Evolutionary conservation across 2,329 filamentous ascomycete genomes (phyloP).

Genomic region (Ceratocystis lukuohia): DNA sequence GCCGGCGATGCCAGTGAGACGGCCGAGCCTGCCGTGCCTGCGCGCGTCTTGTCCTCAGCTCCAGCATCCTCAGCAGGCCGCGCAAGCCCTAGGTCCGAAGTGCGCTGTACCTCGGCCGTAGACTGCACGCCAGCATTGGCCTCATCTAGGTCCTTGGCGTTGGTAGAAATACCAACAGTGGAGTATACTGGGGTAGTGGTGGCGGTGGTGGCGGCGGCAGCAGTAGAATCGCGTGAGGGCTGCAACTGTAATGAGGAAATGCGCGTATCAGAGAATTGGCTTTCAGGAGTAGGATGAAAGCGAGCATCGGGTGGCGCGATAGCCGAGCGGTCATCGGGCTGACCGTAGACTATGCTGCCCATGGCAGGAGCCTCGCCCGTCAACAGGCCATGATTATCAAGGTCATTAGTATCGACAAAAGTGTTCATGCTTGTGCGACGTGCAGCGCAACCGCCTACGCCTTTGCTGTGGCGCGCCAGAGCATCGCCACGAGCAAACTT

Average conservation of each 20-base stretch:
- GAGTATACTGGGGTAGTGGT: constrained; percentile 47
- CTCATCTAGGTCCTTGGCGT: constrained; percentile 62
- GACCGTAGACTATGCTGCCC: constrained; percentile 27
- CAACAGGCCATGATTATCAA: constrained; percentile 38
- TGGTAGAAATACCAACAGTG: constrained; percentile 66
- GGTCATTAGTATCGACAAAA: constrained; percentile 67
- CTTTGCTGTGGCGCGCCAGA: constrained; percentile 86
- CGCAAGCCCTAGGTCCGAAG: constrained; percentile 32
- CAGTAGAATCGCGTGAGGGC: background rate
- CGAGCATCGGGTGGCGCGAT: constrained; percentile 25
- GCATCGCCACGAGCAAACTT: constrained; percentile 94
- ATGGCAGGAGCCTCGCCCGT: constrained; percentile 44
- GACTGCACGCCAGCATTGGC: constrained; percentile 34
- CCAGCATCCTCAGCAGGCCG: constrained; percentile 28
- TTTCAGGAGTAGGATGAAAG: constrained; percentile 4
- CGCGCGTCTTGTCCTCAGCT: constrained; percentile 33
- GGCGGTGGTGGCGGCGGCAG: constrained; percentile 30
- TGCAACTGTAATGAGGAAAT: constrained; percentile 16
- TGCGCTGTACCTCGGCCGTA: constrained; percentile 28
- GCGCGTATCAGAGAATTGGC: constrained; percentile 14
- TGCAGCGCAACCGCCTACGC: constrained; percentile 86
- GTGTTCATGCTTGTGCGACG: constrained; percentile 73
- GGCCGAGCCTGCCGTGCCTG: background rate
- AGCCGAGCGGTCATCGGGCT: constrained; percentile 36
- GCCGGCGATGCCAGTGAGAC: background rate